A percentile compares a stretch with the other conserved stretches of the same genome.
phyloP scores from a whole-genome alignment of 306 rosid genomes.

The Malus asiatica region DNA sequence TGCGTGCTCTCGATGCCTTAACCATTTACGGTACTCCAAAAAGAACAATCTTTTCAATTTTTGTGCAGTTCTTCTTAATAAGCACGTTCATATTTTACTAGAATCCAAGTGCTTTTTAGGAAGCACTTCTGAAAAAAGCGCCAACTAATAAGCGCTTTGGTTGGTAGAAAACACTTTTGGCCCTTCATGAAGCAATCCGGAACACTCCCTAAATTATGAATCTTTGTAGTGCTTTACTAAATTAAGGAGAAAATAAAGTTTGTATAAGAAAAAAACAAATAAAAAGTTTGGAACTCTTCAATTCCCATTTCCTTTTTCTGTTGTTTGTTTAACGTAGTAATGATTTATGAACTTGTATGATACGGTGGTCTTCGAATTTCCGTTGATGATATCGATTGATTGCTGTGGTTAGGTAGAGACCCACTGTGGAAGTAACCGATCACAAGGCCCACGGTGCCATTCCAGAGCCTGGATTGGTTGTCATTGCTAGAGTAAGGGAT shows the following conservation, averaged over 20 bases:
- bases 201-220: background rate
- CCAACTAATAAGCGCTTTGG: too few species aligned
- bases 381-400: background rate
- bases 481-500: slow-evolving; percentile 61
- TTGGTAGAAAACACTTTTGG: background rate
- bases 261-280: too few species aligned
- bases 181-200: background rate
- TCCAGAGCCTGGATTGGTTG: slow-evolving; percentile 77
- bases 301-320: background rate
- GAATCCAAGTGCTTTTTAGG: background rate
- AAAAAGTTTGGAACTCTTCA: background rate
- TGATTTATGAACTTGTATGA: background rate
- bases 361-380: background rate
- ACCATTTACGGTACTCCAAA: too few species aligned
- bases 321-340: background rate
- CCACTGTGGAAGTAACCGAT: slow-evolving; percentile 72
- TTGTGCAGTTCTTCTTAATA: too few species aligned
- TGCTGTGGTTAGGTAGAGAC: slow-evolving; percentile 39
- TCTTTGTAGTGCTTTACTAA: background rate
- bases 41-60: too few species aligned
- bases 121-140: background rate
- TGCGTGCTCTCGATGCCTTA: too few species aligned
- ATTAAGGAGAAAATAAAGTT: background rate
- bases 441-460: slow-evolving; percentile 85
- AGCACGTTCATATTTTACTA: background rate